A percentile compares a stretch with the other conserved stretches of the same genome.
phyloP scores from a whole-genome alignment of 345 rosid genomes.

The Pistacia atlantica region DNA sequence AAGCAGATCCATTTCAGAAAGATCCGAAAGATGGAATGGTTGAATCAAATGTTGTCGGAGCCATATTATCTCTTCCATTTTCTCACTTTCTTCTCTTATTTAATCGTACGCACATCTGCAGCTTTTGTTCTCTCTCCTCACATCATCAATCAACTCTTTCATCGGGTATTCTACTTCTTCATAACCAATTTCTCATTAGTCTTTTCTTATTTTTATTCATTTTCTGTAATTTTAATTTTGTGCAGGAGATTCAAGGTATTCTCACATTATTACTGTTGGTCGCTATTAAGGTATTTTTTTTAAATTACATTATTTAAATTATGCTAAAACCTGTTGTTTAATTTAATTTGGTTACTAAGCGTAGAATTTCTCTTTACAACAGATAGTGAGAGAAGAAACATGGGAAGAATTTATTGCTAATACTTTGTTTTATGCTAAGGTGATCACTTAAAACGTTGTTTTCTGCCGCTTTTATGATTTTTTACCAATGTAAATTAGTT shows the following conservation, averaged over 20 bases:
- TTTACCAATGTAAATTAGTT: too few species aligned
- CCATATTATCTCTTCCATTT: conserved; percentile 72
- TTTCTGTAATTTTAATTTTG: background rate
- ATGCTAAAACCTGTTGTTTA: background rate
- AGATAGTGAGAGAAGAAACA: conserved; percentile 74
- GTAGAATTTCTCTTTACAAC: conserved; percentile 14
- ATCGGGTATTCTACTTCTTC: conserved; percentile 39
- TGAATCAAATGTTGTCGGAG: conserved; percentile 60
- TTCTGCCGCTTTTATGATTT: background rate
- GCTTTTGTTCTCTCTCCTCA: conserved; percentile 46
- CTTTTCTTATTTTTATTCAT: background rate
- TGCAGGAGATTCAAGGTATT: conserved; percentile 87
- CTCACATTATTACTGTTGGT: conserved; percentile 56
- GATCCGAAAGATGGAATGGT: conserved; percentile 31
- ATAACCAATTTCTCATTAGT: too few species aligned
- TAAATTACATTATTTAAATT: background rate
- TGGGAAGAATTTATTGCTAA: conserved; percentile 79
- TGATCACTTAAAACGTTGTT: conserved; percentile 12
- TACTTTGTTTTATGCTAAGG: conserved; percentile 73
- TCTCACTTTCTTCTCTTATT: conserved; percentile 74
- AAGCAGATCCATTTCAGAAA: conserved; percentile 5
- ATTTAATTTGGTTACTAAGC: background rate
- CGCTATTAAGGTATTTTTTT: conserved; percentile 56
- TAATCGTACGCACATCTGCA: conserved; percentile 63
- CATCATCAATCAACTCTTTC: conserved; percentile 43